Evolutionary conservation across 192 early-diverging fungal genomes (phyloP).

Genomic region (Chytriomyces sp.): DNA sequence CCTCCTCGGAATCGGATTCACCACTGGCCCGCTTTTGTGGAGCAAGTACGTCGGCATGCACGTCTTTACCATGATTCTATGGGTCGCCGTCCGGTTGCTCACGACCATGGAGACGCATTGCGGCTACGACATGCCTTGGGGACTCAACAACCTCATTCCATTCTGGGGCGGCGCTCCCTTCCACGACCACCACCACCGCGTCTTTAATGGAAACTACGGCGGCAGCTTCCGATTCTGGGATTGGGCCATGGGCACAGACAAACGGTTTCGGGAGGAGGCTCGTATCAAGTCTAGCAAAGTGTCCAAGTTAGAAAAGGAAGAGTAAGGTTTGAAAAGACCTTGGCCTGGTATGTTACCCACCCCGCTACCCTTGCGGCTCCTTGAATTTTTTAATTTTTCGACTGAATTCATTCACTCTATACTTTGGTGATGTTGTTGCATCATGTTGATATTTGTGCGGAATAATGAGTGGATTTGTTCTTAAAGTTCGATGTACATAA

Average conservation of each 20-base stretch:
- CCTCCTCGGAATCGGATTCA: slow-evolving; percentile 81
- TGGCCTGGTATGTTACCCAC: too few relatives aligned
- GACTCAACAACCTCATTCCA: slow-evolving; percentile 76
- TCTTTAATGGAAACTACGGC: slow-evolving; percentile 53
- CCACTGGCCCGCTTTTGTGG: slow-evolving; percentile 76
- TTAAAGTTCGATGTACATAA: too few relatives aligned
- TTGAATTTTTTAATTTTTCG: too few relatives aligned
- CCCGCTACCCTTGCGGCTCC: too few relatives aligned
- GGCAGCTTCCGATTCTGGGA: slow-evolving; percentile 90
- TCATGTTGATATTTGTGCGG: too few relatives aligned
- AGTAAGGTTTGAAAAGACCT: too few relatives aligned
- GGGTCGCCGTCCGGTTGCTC: slow-evolving; percentile 79
- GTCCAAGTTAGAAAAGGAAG: too few relatives aligned
- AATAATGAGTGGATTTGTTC: too few relatives aligned
- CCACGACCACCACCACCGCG: slow-evolving; percentile 88
- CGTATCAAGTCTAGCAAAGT: background rate
- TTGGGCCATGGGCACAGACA: slow-evolving; percentile 80
- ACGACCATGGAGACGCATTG: slow-evolving; percentile 87
- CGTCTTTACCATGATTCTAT: slow-evolving; percentile 77
- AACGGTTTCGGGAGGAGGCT: slow-evolving; percentile 58
- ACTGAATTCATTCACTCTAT: too few relatives aligned
- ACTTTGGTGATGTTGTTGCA: too few relatives aligned
- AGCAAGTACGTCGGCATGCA: slow-evolving; percentile 56
- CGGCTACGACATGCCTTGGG: slow-evolving; percentile 95
- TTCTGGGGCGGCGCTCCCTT: slow-evolving; percentile 91